Conservation (phyloP, 2,329 filamentous ascomycete genomes). For the Claviceps sp. region DNA sequence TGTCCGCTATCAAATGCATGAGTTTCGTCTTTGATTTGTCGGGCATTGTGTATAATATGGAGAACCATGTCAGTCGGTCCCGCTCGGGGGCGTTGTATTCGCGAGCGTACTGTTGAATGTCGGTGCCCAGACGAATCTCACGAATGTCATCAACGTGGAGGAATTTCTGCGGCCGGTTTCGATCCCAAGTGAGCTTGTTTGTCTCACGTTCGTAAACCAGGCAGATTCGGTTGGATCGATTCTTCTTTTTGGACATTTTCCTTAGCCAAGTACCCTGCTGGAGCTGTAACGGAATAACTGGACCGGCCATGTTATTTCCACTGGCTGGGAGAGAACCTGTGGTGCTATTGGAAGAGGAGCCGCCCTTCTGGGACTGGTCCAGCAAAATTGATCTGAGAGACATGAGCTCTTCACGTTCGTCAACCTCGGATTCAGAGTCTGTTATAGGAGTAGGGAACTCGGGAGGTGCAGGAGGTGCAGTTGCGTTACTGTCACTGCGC, state of each 20-base stretch:
- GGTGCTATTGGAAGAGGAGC: slow-evolving; percentile 35
- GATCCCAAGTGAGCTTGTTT: slow-evolving; percentile 82
- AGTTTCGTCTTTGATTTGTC: slow-evolving; percentile 74
- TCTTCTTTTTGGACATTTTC: slow-evolving; percentile 83
- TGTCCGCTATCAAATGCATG: slow-evolving; percentile 75
- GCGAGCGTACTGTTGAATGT: slow-evolving; percentile 79
- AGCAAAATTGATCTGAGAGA: slow-evolving; percentile 25
- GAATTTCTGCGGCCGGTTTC: slow-evolving; percentile 61
- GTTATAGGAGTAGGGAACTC: slow-evolving; percentile 27
- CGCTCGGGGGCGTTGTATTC: slow-evolving; percentile 61
- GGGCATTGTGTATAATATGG: slow-evolving; percentile 72
- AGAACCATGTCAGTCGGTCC: slow-evolving; percentile 67
- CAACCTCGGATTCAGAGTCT: slow-evolving; percentile 46
- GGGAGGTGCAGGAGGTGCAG: slow-evolving; percentile 43
- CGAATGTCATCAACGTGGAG: slow-evolving; percentile 94
- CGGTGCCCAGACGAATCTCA: slow-evolving; percentile 70
- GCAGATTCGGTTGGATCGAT: slow-evolving; percentile 54
- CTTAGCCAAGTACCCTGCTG: slow-evolving; percentile 65
- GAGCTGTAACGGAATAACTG: slow-evolving; percentile 63
- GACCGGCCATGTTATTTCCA: slow-evolving; percentile 39
- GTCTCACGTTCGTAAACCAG: slow-evolving; percentile 67
- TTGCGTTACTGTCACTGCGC: slow-evolving; percentile 79
- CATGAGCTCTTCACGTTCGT: slow-evolving; percentile 32
- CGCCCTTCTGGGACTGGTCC: slow-evolving; percentile 27
- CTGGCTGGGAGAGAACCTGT: slow-evolving; percentile 33